A percentile compares a stretch with the other conserved stretches of the same genome.
Conservation (phyloP, 257 asterid genomes). For the Solanum lycopersicoides region DNA sequence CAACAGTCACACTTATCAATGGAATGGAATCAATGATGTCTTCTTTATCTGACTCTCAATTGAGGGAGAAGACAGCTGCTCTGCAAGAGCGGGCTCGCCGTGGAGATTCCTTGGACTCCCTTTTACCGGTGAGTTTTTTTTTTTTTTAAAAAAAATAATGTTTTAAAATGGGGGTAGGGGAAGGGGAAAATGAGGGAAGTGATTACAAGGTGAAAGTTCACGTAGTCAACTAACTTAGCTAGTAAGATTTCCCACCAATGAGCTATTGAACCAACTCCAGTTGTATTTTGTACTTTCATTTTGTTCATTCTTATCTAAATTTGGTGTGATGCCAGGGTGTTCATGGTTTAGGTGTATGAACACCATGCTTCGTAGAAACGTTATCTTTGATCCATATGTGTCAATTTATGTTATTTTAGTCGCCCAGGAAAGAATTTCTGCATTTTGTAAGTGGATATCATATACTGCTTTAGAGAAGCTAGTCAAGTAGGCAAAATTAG, state of each 20-base stretch:
- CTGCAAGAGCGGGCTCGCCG: conserved; percentile 57
- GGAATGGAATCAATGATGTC: conserved; percentile 63
- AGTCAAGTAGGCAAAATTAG: neutral
- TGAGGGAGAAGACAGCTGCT: conserved; percentile 62
- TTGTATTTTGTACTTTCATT: neutral
- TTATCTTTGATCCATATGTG: neutral
- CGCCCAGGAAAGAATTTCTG: neutral
- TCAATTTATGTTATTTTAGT: neutral
- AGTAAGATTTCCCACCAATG: no score
- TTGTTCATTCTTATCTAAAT: neutral
- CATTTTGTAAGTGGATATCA: neutral
- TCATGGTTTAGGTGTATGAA: neutral
- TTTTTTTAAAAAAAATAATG: no score
- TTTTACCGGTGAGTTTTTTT: conserved; percentile 59
- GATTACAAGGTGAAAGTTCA: neutral
- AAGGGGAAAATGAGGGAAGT: neutral
- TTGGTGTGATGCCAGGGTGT: neutral
- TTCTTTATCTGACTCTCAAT: conserved; percentile 61
- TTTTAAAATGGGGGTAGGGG: neutral
- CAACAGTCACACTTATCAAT: conserved; percentile 52
- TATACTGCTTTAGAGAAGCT: neutral
- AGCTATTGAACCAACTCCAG: neutral
- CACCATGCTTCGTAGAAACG: neutral
- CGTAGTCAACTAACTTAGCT: no score
- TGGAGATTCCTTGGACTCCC: conserved; percentile 72